phyloP scores from a whole-genome alignment of 2,329 filamentous ascomycete genomes.

The Emericellopsis cladophorae region DNA sequence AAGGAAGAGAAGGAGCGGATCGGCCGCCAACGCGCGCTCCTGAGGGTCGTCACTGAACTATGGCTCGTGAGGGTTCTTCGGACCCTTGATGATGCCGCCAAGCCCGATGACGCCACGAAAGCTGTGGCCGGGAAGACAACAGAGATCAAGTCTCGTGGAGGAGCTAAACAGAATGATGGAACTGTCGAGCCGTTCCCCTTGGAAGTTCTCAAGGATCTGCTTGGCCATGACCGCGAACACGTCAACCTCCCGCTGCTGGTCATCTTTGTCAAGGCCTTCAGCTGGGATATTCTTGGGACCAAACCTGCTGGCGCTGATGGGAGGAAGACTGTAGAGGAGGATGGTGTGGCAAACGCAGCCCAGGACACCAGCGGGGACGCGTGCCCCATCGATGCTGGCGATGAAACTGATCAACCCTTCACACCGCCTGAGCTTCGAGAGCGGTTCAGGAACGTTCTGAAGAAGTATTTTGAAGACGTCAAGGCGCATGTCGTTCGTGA shows the following conservation, averaged over 20 bases:
- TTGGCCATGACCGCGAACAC: constrained; percentile 89
- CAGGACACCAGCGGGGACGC: constrained; percentile 27
- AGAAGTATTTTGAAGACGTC: constrained; percentile 84
- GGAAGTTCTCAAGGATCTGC: constrained; percentile 92
- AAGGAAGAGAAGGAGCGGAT: constrained; percentile 93
- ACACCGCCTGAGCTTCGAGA: constrained; percentile 66
- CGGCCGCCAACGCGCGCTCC: constrained; percentile 68
- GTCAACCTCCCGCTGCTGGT: constrained; percentile 83
- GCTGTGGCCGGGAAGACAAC: constrained; percentile 50
- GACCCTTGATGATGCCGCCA: constrained; percentile 58
- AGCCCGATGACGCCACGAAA: constrained; percentile 51
- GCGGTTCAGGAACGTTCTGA: constrained; percentile 75
- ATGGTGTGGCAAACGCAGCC: constrained; percentile 49
- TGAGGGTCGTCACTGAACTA: constrained; percentile 86
- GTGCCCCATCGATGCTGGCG: constrained; percentile 27
- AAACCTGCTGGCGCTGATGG: constrained; percentile 59
- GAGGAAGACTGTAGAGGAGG: constrained; percentile 74
- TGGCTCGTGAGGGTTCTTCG: constrained; percentile 86
- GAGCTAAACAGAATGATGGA: constrained; percentile 44
- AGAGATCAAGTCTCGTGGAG: constrained; percentile 41
- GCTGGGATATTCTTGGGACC: constrained; percentile 86
- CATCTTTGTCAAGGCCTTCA: constrained; percentile 89
- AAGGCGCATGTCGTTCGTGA: constrained; percentile 81
- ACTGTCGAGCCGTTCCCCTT: constrained; percentile 86
- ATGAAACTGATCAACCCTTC: constrained; percentile 57